A percentile compares a stretch with the other conserved stretches of the same genome.
phyloP scores from a whole-genome alignment of 192 early-diverging fungal genomes.

The Linnemannia hyalina region DNA sequence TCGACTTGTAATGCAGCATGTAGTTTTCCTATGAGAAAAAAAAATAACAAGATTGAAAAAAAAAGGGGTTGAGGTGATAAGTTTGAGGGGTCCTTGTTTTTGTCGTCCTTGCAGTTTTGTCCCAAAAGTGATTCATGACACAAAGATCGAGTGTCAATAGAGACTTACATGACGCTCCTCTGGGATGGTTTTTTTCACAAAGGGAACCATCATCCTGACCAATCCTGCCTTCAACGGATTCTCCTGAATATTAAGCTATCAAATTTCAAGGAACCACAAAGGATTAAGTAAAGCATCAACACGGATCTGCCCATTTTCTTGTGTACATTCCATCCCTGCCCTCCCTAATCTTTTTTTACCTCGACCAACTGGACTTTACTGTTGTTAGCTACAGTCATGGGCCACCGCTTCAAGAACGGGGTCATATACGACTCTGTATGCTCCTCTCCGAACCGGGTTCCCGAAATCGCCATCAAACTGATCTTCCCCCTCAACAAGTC shows the following conservation, averaged over 20 bases:
- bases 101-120: background rate
- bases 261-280: background rate
- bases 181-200: slow-evolving; percentile 58
- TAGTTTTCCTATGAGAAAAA: slow-evolving; percentile 58
- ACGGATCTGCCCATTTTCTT: no score
- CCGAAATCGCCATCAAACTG: slow-evolving; percentile 62
- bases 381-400: slow-evolving; percentile 12
- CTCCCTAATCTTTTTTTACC: slow-evolving; percentile 26
- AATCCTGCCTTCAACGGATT: slow-evolving; percentile 63
- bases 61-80: background rate
- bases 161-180: slow-evolving; percentile 56
- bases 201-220: slow-evolving; percentile 63
- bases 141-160: background rate
- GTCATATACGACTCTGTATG: slow-evolving; percentile 62
- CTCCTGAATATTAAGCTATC: slow-evolving; percentile 69
- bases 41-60: background rate
- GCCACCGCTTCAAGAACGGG: slow-evolving; percentile 60
- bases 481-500: slow-evolving; percentile 59
- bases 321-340: no score
- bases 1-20: slow-evolving; percentile 63
- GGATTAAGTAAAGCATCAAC: no score
- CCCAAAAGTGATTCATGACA: no score
- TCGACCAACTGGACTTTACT: slow-evolving; percentile 60
- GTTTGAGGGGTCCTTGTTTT: background rate
- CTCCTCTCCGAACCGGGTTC: slow-evolving; percentile 65